Conservation (phyloP, 768 basidiomycete species). For the Pisolithus microcarpus region DNA sequence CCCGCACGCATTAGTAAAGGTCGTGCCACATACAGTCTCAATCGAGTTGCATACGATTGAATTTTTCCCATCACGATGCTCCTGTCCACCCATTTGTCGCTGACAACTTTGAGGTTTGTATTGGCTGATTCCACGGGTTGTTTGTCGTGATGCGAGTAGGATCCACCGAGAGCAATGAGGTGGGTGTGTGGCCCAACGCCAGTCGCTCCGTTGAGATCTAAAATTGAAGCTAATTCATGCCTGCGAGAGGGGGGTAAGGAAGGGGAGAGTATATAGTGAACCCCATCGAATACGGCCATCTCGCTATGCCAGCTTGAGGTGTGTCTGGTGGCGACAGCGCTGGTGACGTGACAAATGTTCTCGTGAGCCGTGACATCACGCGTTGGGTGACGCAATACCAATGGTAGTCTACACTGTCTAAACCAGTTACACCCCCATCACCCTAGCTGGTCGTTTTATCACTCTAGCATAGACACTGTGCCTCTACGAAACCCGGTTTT, state of each 20-base stretch:
- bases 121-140: slow-evolving; percentile 26
- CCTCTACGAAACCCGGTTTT: too few species aligned
- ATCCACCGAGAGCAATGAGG: slow-evolving; percentile 44
- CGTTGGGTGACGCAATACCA: too few species aligned
- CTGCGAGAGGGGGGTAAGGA: slow-evolving; percentile 38
- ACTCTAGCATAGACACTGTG: too few species aligned
- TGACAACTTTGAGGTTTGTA: slow-evolving; percentile 26
- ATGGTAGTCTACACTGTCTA: too few species aligned
- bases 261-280: slow-evolving; percentile 42
- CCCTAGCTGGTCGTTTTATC: too few species aligned
- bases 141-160: slow-evolving; percentile 33
- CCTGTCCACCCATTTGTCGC: slow-evolving; percentile 67
- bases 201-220: slow-evolving; percentile 49
- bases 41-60: slow-evolving; percentile 45
- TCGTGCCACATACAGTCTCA: not conserved
- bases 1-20: not conserved
- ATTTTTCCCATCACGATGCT: slow-evolving; percentile 49
- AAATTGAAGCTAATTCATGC: slow-evolving; percentile 38
- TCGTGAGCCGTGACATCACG: too few species aligned
- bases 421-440: too few species aligned
- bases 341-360: too few species aligned
- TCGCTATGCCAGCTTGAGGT: not conserved
- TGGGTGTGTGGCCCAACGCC: slow-evolving; percentile 45
- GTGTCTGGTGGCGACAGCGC: not conserved
- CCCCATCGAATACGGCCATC: slow-evolving; percentile 35